Evolutionary conservation across 2,329 filamentous ascomycete species (phyloP), one percentile per base, ranked within the genome.

Genomic region (Tolypocladium pustulatum): DNA sequence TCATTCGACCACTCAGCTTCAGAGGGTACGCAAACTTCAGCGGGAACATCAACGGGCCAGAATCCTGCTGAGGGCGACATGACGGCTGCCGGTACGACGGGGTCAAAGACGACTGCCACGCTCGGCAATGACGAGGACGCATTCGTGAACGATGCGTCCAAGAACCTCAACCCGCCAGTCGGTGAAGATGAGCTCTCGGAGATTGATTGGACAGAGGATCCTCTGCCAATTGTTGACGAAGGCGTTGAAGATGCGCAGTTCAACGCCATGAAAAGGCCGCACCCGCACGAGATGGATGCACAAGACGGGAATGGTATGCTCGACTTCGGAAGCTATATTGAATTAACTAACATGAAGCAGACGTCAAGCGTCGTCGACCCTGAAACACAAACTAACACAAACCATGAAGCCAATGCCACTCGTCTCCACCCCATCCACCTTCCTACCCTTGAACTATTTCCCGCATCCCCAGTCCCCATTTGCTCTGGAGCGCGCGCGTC

Each of bases 321-420:
- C 22, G 20, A 46, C 30, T 25, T 13, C 27, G 15, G 25, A 46
- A 22, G 4, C 30, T 37, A 10, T 38, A 13, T 38, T 20, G 9
- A n/a, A 30, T 4, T 22, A 34, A 53, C 58, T 60, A 58, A 60
- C 36, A 36, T 17, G 60, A 62, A 43, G 59, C 65, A 73, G 80
- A 80, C 67, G 67, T 73, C 70, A 84, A 82, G 72, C 81, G 81
- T 65, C 76, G 75, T 67, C 79, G 80, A 59, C 75, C 71, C 54
- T 71, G 54, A 68, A 62, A 53, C 49, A 57, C 51, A 61, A 58
- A 61, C 66, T 66, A 65, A 65, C 60, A 46, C 49, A 25, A 41
- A 38, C 30, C 25, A 25, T n/a, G 30, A 49, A 17, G 36, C 22
- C 15, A 8, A 32, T 25, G 8, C 41, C 41, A 27, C 36, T 34